Base-by-base conservation (phyloP, 768 basidiomycete genomes). In the Lentinus tigrinus region DNA sequence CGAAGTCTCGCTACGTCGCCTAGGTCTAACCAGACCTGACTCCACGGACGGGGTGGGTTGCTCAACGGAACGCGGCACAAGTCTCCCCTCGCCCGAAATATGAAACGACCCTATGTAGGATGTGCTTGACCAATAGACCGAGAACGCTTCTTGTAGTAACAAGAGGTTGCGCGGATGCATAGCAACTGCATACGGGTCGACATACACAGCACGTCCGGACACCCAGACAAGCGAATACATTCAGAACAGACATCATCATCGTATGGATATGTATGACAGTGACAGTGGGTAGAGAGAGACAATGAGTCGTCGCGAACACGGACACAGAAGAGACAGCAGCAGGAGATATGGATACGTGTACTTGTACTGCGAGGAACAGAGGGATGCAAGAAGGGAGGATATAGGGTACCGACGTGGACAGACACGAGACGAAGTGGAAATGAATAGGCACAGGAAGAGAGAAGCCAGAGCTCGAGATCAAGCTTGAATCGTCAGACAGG, bases 361-460 rank as follows among this genome's bases (percentile, higher is more conserved):
- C 55, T 47, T 55, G 36, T 47, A 42, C 53, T 54, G 31, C 31
- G 24, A 48, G 23, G 23, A 24, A 51, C 34, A 51, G 47, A n/a
- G 26, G 34, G 53, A 60, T 60, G 58, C 58, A 60, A 54, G 58
- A 55, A 60, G 51, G 48, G 54, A 51, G 28, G 31, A 27, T 31
- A 19, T 60, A 55, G 48, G 37, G 31, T 55, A 51, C 47, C 50
- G 46, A 34, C 36, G 34, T 19, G 14, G 49, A 48, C 16, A 48
- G 24, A 31, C n/a, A 21, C 5, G 3, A 11, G 43, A 44, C 21
- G 21, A n/a, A 23, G 43, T 19, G 23, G 23, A 21, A 44, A 6
- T 8, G 23, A 34, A 52, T 39, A 27, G 3, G 13, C 31, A 24
- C 28, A n/a, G 46, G n/a, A 36, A 36, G 21, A 34, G 16, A 31